Evolutionary conservation across 75 land plant genomes (phyloP).

Genomic region (Cryptomeria japonica): DNA sequence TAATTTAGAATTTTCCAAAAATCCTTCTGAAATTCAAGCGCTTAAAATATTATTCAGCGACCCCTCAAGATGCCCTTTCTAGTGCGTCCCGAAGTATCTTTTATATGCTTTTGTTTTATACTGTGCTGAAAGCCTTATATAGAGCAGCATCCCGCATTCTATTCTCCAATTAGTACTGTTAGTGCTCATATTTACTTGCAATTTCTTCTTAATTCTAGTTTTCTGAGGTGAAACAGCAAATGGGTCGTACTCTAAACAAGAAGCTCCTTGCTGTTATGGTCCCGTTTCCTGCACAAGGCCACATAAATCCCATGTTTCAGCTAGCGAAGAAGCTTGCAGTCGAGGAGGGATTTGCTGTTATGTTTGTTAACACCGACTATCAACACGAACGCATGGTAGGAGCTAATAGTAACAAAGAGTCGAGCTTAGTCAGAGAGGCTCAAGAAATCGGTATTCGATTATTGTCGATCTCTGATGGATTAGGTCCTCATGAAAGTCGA

Average conservation of each 20-base stretch:
- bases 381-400: not conserved
- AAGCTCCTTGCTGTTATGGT: conserved; percentile 14
- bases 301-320: conserved; percentile 28
- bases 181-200: not conserved
- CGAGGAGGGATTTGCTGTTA: conserved; percentile 11
- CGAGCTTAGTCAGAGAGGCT: not conserved
- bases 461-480: not conserved
- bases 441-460: not conserved
- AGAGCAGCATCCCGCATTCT: too few species aligned
- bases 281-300: conserved; percentile 32
- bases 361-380: conserved; percentile 19
- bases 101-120: too few species aligned
- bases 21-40: too few species aligned
- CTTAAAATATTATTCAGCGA: too few species aligned
- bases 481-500: not conserved
- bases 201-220: too few species aligned
- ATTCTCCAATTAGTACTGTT: too few species aligned
- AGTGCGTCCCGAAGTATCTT: too few species aligned
- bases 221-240: not conserved
- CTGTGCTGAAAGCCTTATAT: too few species aligned
- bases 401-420: not conserved
- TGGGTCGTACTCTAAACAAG: not conserved
- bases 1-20: too few species aligned
- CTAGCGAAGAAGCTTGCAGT: conserved; percentile 21
- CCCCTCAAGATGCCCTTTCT: too few species aligned